Conservation (phyloP, 208 protist species). For the Trypanosoma avium region DNA sequence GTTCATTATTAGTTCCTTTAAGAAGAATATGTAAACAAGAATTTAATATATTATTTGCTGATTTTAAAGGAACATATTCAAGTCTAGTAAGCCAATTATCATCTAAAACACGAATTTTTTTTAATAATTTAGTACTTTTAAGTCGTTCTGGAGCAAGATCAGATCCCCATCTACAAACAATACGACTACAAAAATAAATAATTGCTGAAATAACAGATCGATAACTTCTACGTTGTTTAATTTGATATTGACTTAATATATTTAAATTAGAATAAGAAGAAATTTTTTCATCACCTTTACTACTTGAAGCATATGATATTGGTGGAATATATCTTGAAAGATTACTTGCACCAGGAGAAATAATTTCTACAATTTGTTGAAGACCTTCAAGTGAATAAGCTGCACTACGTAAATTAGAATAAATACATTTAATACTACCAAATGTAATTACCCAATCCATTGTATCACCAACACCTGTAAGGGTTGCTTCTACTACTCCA, state of each 20-base stretch:
- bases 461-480: conserved; percentile 58
- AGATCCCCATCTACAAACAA: conserved; percentile 63
- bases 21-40: conserved; percentile 55
- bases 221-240: background rate
- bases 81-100: conserved; percentile 59
- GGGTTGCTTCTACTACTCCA: conserved; percentile 44
- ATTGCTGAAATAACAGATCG: conserved; percentile 44
- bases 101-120: conserved; percentile 56
- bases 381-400: conserved; percentile 56
- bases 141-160: conserved; percentile 39
- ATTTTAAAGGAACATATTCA: conserved; percentile 30
- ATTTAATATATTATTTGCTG: conserved; percentile 33
- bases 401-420: conserved; percentile 30
- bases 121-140: conserved; percentile 32
- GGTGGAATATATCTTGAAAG: conserved; percentile 41
- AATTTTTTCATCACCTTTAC: no score
- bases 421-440: conserved; percentile 32
- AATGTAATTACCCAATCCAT: conserved; percentile 53
- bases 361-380: conserved; percentile 27
- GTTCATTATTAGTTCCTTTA: conserved; percentile 24
- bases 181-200: conserved; percentile 68
- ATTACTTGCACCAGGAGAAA: conserved; percentile 28
- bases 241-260: background rate
- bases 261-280: no score
- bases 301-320: no score